Evolutionary conservation across 2,329 filamentous ascomycete species (phyloP), one percentile per base, ranked within the genome.

Genomic region (Pezicula neosporulosa): DNA sequence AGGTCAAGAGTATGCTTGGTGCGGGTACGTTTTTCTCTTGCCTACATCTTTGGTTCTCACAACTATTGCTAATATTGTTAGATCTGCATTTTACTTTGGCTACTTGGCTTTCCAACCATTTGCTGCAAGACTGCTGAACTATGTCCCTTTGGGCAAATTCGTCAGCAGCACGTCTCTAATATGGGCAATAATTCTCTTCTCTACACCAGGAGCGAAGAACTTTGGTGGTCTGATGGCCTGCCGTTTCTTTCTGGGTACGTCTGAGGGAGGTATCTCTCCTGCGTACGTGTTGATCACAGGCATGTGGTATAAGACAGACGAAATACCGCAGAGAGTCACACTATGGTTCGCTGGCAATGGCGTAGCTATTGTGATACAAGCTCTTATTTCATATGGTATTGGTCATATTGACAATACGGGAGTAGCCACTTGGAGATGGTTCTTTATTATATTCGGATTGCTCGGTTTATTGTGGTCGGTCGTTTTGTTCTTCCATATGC

Each of bases 261-360:
- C 42, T 9, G 51, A 53, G 36, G 48, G 48, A 36, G 51, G 51
- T 15, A 35, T 53, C 35, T 51, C 49, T 5, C 47, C 47, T 6
- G 47, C 38, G 4, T 37, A 30, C 18, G 78, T 77, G 12, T 79
- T 78, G 5, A 74, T 80, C 51, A 80, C 77, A 1, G 70, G 72
- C 4, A 77, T 77, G 69, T 79, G 74, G 75, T 78, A 78, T 52
- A 74, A 73, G 54, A 70, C 71, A 53, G 70, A 70, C 2, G 79
- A 84, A 57, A 80, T 83, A 57, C 77, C 79, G 0, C 62, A 78
- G 16, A 73, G 81, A 3, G 75, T 82, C 12, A 76, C 78, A 0
- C 72, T 77, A 49, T 83, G 81, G 80, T 84, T 83, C 56, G 70
- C 76, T 3, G 79, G 77, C 0, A 81, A 74, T 37, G 75, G 75